Base-by-base conservation (phyloP, 805 yeast species). In the Cyberlindnera sargentensis region DNA sequence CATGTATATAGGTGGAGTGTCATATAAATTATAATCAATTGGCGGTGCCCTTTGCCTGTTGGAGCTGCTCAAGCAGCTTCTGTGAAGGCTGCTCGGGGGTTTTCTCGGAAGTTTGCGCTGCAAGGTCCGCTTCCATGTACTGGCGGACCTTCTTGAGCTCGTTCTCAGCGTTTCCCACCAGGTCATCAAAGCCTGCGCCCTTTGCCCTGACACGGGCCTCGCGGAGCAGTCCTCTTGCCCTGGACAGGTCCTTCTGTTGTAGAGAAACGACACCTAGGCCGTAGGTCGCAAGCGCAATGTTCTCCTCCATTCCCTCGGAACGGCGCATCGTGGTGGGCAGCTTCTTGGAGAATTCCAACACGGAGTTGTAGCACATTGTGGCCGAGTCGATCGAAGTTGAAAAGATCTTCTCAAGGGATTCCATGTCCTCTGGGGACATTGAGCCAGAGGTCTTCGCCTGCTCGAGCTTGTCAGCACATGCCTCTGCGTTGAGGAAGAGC, bases 261-360 rank as follows among this genome's bases (percentile, higher is more conserved):
- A 82, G 63, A 36, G 76, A 72, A 8, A 87, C 72, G 5, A 89
- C 95, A 2, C 96, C 98, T 34, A 86, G 68, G 0, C 96, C 95
- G 57, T 84, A 90, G 0, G 88, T 78, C 0, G 95, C 79, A 58
- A 90, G 68, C 0, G 95, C 93, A 35, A 84, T 78, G 1, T 84
- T 78, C 49, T 84, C 87, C 30, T 76, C 72, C 9, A 83, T 62
- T 6, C 67, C 64, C 8, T 61, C 60, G 39, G 70, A 73, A 11
- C 65, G 56, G 37, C 69, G 58, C 10, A 57, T 34, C 41, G 51
- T 46, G 27, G 66, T 55, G 2, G 70, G 68, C 24, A 73, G 52
- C 36, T 67, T 63, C 47, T 70, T 71, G 3, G 73, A 61, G 34
- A 67, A 67, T 8, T 58, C 61, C n/a, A 73, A 51, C 11, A 73